Conservation (phyloP, 2,329 filamentous ascomycete species). For the Chaetothyriales sp. region DNA sequence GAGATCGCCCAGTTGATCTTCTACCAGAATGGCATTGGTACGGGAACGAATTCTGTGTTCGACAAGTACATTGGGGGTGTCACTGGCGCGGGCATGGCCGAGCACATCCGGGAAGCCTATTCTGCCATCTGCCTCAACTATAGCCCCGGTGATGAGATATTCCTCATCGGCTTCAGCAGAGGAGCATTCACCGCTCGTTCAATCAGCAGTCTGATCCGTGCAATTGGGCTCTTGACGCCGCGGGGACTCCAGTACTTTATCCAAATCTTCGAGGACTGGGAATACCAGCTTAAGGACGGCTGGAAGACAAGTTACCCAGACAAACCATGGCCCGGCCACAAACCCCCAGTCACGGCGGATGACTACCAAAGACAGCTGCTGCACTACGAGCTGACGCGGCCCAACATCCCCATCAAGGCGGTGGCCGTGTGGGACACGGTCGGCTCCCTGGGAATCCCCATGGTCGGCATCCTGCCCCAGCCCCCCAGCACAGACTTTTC, state of each 20-base stretch:
- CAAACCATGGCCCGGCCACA: constrained; percentile 12
- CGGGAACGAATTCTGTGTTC: constrained; percentile 15
- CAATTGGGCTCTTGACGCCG: constrained; percentile 21
- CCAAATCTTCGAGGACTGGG: constrained; percentile 18
- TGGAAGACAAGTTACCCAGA: constrained; percentile 14
- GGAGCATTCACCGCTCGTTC: constrained; percentile 26
- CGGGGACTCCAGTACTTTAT: constrained; percentile 15
- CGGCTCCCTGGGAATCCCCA: constrained; percentile 21
- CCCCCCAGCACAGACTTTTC: constrained; percentile 18
- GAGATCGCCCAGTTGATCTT: constrained; percentile 20
- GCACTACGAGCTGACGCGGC: constrained; percentile 10
- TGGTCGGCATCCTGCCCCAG: constrained; percentile 17
- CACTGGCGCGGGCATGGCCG: constrained; percentile 15
- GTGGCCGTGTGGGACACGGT: constrained; percentile 24
- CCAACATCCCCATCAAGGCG: constrained; percentile 18
- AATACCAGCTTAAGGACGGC: constrained; percentile 13
- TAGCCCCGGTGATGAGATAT: constrained; percentile 23
- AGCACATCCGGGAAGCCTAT: constrained; percentile 18
- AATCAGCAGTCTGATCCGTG: constrained; percentile 23
- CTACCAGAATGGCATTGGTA: constrained; percentile 23
- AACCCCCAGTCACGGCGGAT: constrained; percentile 10
- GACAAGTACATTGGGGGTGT: constrained; percentile 19
- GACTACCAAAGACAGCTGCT: constrained; percentile 13
- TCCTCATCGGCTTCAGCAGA: constrained; percentile 24
- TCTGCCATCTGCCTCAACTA: constrained; percentile 24